phyloP scores from a whole-genome alignment of 73 alveolate species.

The Halteria grandinella region DNA sequence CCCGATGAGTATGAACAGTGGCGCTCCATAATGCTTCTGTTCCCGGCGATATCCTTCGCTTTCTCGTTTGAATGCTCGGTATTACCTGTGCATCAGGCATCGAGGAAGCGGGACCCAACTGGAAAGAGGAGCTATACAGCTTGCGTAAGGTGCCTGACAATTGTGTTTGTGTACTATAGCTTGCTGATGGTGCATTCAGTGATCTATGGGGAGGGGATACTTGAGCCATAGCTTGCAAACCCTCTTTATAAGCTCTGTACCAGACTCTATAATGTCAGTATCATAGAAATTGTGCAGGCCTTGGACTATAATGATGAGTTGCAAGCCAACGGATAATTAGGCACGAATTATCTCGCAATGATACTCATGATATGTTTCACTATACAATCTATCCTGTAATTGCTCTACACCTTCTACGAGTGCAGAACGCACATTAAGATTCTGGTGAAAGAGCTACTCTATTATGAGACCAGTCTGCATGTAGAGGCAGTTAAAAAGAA shows the following conservation, averaged over 20 bases:
- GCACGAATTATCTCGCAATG: neutral
- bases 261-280: neutral
- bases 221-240: too few relatives aligned
- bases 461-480: conserved; percentile 19
- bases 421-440: conserved; percentile 25
- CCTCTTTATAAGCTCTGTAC: too few relatives aligned
- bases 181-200: conserved; percentile 3
- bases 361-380: neutral
- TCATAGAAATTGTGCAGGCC: neutral
- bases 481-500: neutral
- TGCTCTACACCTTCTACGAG: conserved; percentile 28
- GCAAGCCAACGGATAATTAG: neutral
- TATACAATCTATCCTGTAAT: conserved; percentile 18
- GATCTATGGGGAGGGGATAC: conserved; percentile 3
- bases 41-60: conserved; percentile 42
- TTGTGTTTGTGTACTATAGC: conserved; percentile 4
- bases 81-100: conserved; percentile 11
- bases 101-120: conserved; percentile 2
- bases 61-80: conserved; percentile 36
- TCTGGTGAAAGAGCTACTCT: conserved; percentile 12
- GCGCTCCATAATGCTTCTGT: neutral
- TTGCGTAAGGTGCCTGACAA: conserved; percentile 9
- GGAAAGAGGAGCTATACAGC: conserved; percentile 49
- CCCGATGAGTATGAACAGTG: too few relatives aligned
- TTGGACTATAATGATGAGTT: conserved; percentile 4